These are phyloP conservation scores for Lathyrus aphaca DNA, from an alignment of 306 rosid genomes.

Conservation along the genomic window DNA sequence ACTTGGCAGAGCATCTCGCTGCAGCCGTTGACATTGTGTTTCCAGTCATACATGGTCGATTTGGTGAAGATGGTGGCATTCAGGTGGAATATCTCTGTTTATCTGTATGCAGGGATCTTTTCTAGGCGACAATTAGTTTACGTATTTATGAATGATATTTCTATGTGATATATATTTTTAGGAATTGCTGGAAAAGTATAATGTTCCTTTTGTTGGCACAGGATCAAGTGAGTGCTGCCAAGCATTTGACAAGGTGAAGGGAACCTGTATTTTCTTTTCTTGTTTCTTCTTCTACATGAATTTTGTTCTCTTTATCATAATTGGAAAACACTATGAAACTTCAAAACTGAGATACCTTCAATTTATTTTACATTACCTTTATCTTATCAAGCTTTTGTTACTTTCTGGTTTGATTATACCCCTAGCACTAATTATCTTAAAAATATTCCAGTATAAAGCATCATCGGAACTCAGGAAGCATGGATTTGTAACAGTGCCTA, in stretches of 20 bases:
- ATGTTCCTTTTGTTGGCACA: conserved; percentile 92
- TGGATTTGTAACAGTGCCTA: conserved; percentile 77
- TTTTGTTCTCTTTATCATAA: conserved; percentile 16
- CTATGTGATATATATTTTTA: conserved; percentile 46
- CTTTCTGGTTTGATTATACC: conserved; percentile 18
- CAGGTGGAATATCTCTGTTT: conserved; percentile 59
- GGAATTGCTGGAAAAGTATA: conserved; percentile 81
- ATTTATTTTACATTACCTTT: conserved; percentile 5
- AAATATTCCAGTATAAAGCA: conserved; percentile 77
- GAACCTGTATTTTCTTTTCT: conserved; percentile 13
- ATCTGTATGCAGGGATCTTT: conserved; percentile 13
- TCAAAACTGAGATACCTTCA: conserved; percentile 22
- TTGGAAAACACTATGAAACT: conserved; percentile 19
- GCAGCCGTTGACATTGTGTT: conserved; percentile 81
- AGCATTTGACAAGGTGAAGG: conserved; percentile 89
- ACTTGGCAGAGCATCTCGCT: conserved; percentile 82
- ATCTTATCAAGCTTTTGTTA: conserved; percentile 4
- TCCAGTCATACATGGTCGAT: conserved; percentile 92
- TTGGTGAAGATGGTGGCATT: conserved; percentile 96
- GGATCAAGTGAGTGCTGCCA: conserved; percentile 78
- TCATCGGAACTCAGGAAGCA: conserved; percentile 71
- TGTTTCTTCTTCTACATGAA: not conserved
- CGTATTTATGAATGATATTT: conserved; percentile 26
- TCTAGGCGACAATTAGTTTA: conserved; percentile 12
- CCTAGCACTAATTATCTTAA: conserved; percentile 31